phyloP scores from a whole-genome alignment of 352 stramenopile species.

The Pythium plurisporium region DNA sequence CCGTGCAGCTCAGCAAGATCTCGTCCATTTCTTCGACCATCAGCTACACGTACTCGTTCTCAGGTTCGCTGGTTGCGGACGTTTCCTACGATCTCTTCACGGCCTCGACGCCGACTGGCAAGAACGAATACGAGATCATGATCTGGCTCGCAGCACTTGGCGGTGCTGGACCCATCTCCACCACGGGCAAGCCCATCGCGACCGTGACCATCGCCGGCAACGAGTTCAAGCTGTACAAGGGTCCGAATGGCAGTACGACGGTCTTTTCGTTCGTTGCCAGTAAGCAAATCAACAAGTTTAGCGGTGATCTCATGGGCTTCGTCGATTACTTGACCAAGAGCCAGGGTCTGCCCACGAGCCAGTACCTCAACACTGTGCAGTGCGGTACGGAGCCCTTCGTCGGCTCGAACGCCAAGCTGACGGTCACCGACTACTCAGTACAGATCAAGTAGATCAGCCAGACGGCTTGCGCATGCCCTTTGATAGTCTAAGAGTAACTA shows the following conservation, averaged over 20 bases:
- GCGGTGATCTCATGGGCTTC: conserved; percentile 28
- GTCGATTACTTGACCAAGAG: conserved; percentile 21
- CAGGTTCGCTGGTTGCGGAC: conserved; percentile 33
- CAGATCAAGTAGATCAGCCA: conserved; percentile 7
- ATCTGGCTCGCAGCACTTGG: conserved; percentile 32
- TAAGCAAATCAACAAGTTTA: conserved; percentile 28
- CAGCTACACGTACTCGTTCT: conserved; percentile 34
- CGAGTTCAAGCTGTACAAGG: conserved; percentile 32
- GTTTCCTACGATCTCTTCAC: conserved; percentile 39
- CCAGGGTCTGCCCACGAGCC: conserved; percentile 13
- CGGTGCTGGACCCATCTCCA: conserved; percentile 31
- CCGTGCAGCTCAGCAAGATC: conserved; percentile 26
- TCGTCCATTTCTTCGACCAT: conserved; percentile 33
- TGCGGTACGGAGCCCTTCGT: conserved; percentile 19
- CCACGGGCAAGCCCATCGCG: conserved; percentile 24
- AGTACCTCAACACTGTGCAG: conserved; percentile 22
- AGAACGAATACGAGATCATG: conserved; percentile 35
- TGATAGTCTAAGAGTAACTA: background rate
- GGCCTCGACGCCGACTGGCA: conserved; percentile 21
- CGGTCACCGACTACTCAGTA: conserved; percentile 10
- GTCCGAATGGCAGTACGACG: conserved; percentile 31
- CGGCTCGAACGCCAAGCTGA: conserved; percentile 12
- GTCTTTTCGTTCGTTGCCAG: conserved; percentile 33
- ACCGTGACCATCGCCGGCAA: conserved; percentile 18
- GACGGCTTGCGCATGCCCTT: background rate